These are phyloP conservation scores for Crassisporium funariophilum DNA, from an alignment of 768 basidiomycete genomes.

Conservation along the genomic window DNA sequence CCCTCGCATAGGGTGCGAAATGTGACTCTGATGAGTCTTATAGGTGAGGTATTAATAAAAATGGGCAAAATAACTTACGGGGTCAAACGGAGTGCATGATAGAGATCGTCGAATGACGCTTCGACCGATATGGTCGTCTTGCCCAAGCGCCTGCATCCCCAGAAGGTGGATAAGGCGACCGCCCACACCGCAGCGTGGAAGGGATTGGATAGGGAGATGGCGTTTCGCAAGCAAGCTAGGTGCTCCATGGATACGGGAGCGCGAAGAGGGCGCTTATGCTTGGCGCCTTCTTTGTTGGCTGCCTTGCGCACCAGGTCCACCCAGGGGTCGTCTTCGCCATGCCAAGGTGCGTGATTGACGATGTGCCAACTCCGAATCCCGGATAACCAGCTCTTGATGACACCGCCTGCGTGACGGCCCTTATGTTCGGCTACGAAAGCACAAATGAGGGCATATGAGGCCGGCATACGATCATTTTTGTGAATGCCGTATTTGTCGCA, in stretches of 20 bases:
- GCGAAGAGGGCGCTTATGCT: not conserved
- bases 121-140: slow-evolving; percentile 22
- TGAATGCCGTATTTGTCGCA: slow-evolving; percentile 28
- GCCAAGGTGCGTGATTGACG: slow-evolving; percentile 32
- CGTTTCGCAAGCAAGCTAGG: slow-evolving; percentile 4
- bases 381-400: slow-evolving; percentile 27
- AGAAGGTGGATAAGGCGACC: slow-evolving; percentile 34
- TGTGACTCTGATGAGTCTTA: not conserved
- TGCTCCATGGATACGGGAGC: slow-evolving; percentile 10
- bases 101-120: slow-evolving; percentile 12
- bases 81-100: slow-evolving; percentile 13
- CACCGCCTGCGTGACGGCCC: not conserved
- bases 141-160: slow-evolving; percentile 31
- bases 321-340: slow-evolving; percentile 2
- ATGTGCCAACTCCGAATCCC: slow-evolving; percentile 33
- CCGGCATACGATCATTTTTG: slow-evolving; percentile 30
- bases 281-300: not conserved
- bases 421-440: not conserved
- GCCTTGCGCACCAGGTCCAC: not conserved
- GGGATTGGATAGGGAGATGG: slow-evolving; percentile 6
- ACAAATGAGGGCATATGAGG: slow-evolving; percentile 23
- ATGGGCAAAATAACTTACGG: not conserved
- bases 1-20: not conserved
- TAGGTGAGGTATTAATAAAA: not conserved
- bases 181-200: slow-evolving; percentile 35